Percentiles rank a stretch among this genome's conserved stretches.
Evolutionary conservation across 768 basidiomycete species (phyloP).

Genomic region (Suillus bovinus): DNA sequence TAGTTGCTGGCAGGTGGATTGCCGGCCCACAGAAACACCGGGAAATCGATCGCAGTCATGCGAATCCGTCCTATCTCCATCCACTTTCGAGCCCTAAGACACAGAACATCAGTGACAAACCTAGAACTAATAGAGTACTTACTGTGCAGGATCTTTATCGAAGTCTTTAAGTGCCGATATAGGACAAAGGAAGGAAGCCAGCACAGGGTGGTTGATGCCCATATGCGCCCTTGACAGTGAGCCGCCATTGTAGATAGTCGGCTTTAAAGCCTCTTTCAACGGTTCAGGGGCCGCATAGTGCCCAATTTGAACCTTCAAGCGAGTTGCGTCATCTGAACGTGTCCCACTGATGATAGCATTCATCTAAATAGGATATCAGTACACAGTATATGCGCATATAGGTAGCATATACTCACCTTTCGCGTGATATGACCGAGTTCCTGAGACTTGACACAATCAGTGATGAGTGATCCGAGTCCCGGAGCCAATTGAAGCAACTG

Average conservation of each 20-base stretch:
- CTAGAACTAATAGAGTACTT: no score
- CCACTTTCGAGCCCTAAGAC: not conserved
- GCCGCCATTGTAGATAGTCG: no score
- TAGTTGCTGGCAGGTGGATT: not conserved
- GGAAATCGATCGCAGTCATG: not conserved
- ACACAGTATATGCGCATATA: not conserved
- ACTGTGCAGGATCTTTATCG: not conserved
- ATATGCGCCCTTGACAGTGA: no score
- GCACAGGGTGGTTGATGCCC: conserved; percentile 11
- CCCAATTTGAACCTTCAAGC: no score
- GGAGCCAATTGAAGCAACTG: conserved; percentile 1
- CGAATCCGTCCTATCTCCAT: conserved; percentile 9
- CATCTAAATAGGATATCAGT: not conserved
- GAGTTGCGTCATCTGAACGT: no score
- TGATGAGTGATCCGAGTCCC: not conserved
- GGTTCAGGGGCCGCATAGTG: no score
- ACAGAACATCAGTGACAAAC: not conserved
- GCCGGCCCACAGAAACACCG: conserved; percentile 10
- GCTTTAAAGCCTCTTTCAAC: no score
- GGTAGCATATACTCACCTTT: not conserved
- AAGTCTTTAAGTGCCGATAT: not conserved
- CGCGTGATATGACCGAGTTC: not conserved
- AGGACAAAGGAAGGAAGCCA: conserved; percentile 3
- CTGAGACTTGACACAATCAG: not conserved
- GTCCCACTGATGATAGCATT: no score